Conservation (phyloP, 441 rosid species). For the Populus hybrid region DNA sequence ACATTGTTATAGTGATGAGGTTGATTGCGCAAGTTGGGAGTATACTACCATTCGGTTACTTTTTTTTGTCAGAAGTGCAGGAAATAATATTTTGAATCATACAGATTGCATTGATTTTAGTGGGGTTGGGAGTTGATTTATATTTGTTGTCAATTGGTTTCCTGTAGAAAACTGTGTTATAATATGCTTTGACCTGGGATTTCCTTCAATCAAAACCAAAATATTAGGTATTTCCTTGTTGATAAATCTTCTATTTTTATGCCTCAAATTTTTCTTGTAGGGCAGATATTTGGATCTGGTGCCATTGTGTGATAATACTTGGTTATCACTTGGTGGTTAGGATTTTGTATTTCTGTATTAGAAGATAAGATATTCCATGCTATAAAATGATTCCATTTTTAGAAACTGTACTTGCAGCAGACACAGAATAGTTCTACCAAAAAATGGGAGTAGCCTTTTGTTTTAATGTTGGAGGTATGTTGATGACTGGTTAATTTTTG, state of each 20-base stretch:
- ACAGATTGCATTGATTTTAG: background rate
- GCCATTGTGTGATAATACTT: background rate
- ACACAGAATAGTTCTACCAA: background rate
- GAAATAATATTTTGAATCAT: too few relatives aligned
- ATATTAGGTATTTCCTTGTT: background rate
- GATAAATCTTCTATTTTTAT: background rate
- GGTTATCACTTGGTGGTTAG: background rate
- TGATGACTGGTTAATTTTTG: background rate
- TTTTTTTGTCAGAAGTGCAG: background rate
- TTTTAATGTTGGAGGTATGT: background rate
- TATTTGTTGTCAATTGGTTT: background rate
- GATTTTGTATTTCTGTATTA: background rate
- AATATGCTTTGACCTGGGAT: background rate
- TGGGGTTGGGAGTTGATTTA: background rate
- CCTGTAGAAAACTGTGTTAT: background rate
- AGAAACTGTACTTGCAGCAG: background rate
- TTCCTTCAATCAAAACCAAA: background rate
- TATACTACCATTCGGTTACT: background rate
- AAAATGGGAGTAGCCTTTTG: background rate
- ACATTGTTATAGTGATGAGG: background rate
- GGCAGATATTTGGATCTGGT: background rate
- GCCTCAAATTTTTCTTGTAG: background rate
- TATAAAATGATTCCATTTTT: background rate
- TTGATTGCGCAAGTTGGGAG: background rate
- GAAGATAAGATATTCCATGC: background rate